These are phyloP conservation scores for Manihot esculenta DNA, from an alignment of 441 rosid genomes.

Conservation along the genomic window DNA sequence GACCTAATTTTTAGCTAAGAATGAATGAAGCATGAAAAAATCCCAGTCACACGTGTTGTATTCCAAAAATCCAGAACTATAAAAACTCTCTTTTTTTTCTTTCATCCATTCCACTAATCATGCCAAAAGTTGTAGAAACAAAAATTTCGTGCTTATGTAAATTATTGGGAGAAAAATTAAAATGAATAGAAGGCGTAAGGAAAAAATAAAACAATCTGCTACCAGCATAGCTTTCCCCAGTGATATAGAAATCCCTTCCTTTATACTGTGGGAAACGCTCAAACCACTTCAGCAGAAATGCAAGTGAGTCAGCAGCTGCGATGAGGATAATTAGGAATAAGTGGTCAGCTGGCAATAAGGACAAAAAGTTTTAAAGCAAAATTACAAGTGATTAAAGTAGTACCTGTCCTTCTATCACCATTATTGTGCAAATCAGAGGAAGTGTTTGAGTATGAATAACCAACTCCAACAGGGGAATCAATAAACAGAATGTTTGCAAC, in stretches of 20 bases:
- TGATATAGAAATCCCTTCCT: slow-evolving; percentile 77
- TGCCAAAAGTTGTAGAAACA: background rate
- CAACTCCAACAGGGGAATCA: slow-evolving; percentile 95
- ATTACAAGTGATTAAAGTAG: slow-evolving; percentile 22
- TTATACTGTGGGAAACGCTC: slow-evolving; percentile 86
- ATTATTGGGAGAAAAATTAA: background rate
- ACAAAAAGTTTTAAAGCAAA: slow-evolving; percentile 4
- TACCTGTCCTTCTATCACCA: slow-evolving; percentile 90
- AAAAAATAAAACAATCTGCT: slow-evolving; percentile 10
- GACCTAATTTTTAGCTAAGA: background rate
- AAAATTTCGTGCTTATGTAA: background rate
- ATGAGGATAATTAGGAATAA: slow-evolving; percentile 17
- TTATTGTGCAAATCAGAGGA: slow-evolving; percentile 70
- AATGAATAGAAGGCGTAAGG: background rate
- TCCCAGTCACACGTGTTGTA: background rate
- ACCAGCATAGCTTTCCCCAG: slow-evolving; percentile 96
- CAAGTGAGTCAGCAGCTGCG: slow-evolving; percentile 75
- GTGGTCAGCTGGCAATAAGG: slow-evolving; percentile 16
- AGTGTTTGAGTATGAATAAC: slow-evolving; percentile 82
- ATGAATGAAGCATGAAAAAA: background rate
- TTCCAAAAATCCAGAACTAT: background rate
- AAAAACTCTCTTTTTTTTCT: background rate
- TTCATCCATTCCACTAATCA: background rate
- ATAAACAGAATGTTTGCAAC: slow-evolving; percentile 81
- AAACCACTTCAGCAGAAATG: slow-evolving; percentile 79